Evolutionary conservation across 495 filamentous ascomycete species (phyloP).

Genomic region (Neurospora sp.): DNA sequence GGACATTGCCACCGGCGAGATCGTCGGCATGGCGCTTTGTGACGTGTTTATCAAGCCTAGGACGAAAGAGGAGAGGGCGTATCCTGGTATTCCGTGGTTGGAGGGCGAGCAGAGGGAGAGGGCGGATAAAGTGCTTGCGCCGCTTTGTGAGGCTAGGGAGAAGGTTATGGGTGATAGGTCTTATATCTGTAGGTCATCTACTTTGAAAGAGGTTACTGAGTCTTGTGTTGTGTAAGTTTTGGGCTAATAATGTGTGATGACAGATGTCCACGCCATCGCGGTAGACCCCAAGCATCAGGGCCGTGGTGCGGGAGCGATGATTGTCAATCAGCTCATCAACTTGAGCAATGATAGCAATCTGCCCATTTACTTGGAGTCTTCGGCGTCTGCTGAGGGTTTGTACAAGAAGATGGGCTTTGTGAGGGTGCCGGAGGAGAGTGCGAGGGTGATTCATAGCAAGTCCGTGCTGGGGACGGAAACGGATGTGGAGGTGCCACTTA

Average conservation of each 20-base stretch:
- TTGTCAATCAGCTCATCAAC: conserved; percentile 32
- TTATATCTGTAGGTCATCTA: conserved; percentile 19
- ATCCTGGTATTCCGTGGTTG: conserved; percentile 22
- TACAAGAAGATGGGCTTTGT: conserved; percentile 22
- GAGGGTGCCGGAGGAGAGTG: conserved; percentile 7
- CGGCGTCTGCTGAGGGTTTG: conserved; percentile 12
- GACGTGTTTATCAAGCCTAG: conserved; percentile 18
- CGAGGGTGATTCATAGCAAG: conserved; percentile 14
- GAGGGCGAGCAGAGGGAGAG: conserved; percentile 20
- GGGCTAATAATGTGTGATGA: neutral
- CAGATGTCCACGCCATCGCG: conserved; percentile 23
- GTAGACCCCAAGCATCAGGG: conserved; percentile 29
- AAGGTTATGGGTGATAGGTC: conserved; percentile 16
- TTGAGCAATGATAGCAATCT: conserved; percentile 28
- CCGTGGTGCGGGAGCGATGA: conserved; percentile 27
- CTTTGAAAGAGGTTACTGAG: neutral
- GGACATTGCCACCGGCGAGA: conserved; percentile 19
- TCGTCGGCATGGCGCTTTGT: conserved; percentile 27
- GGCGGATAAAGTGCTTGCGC: conserved; percentile 16
- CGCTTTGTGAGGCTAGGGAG: conserved; percentile 25
- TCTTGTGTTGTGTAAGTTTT: neutral
- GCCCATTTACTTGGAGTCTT: conserved; percentile 23
- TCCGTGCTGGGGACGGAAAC: conserved; percentile 6
- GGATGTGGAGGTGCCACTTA: conserved; percentile 19
- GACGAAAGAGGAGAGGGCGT: conserved; percentile 12